Evolutionary conservation across 768 basidiomycete genomes (phyloP).

Genomic region (Udeniomyces megalosporus): DNA sequence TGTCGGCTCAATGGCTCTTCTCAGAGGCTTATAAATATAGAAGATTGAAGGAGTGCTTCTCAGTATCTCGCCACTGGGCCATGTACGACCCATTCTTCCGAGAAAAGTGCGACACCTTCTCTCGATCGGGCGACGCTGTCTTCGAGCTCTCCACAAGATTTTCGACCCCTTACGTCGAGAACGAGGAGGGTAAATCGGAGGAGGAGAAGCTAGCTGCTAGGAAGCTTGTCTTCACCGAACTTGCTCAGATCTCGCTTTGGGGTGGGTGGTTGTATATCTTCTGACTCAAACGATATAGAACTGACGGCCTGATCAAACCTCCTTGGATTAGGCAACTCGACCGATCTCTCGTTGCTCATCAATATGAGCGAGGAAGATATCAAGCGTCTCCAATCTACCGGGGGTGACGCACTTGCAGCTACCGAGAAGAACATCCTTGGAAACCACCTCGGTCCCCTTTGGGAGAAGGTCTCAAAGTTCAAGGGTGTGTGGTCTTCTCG

Average conservation of each 20-base stretch:
- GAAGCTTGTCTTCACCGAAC: constrained; percentile 68
- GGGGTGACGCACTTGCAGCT: constrained; percentile 83
- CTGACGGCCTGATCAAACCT: no score
- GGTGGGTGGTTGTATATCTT: background rate
- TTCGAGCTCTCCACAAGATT: constrained; percentile 88
- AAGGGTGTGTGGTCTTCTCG: constrained; percentile 41
- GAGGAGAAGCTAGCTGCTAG: constrained; percentile 42
- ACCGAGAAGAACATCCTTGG: constrained; percentile 94
- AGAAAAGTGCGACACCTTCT: constrained; percentile 93
- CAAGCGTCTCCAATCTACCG: constrained; percentile 86
- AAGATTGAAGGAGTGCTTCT: constrained; percentile 75
- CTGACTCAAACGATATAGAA: no score
- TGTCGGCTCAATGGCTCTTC: constrained; percentile 93
- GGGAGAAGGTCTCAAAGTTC: constrained; percentile 39
- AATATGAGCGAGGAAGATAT: constrained; percentile 78
- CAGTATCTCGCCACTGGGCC: constrained; percentile 72
- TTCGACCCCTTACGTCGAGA: constrained; percentile 63
- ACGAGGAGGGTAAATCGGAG: constrained; percentile 34
- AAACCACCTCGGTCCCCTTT: constrained; percentile 55
- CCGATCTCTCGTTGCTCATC: constrained; percentile 82
- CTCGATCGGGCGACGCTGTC: constrained; percentile 76
- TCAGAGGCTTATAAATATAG: constrained; percentile 54
- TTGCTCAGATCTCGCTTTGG: constrained; percentile 54
- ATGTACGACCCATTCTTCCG: constrained; percentile 90
- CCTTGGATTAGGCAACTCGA: constrained; percentile 98